Percentiles rank a stretch among this genome's conserved stretches.
Evolutionary conservation across 1,284 basidiomycete species (phyloP).

Genomic region (Flammula alnicola): DNA sequence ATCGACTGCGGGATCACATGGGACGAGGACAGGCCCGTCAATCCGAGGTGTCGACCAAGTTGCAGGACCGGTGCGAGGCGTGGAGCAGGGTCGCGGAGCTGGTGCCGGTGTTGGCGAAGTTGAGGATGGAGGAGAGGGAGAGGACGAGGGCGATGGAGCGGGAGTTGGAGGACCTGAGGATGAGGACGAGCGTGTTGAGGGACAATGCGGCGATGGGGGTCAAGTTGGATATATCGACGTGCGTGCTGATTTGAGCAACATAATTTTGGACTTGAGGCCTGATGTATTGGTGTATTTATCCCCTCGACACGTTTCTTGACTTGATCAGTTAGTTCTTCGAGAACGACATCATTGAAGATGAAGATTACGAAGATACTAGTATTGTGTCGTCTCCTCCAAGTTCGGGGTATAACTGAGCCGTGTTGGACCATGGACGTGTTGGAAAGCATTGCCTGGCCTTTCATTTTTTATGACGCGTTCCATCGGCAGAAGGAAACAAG

Average conservation of each 20-base stretch:
- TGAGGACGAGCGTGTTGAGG: constrained; percentile 48
- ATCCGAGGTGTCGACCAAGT: constrained; percentile 5
- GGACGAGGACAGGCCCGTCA: constrained; percentile 27
- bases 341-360: too few relatives aligned
- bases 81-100: constrained; percentile 52
- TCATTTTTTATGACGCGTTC: too few relatives aligned
- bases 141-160: constrained; percentile 43
- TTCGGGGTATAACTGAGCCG: too few relatives aligned
- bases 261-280: background rate
- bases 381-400: too few relatives aligned
- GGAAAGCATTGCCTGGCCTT: too few relatives aligned
- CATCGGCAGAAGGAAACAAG: too few relatives aligned
- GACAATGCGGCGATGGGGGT: constrained; percentile 25
- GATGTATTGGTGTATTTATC: too few relatives aligned
- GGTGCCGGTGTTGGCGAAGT: constrained; percentile 51
- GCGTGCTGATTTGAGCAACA: constrained; percentile 21
- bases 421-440: too few relatives aligned
- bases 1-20: constrained; percentile 51
- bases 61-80: constrained; percentile 35
- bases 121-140: constrained; percentile 53
- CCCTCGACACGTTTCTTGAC: too few relatives aligned
- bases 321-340: too few relatives aligned
- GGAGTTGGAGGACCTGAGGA: constrained; percentile 58
- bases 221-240: constrained; percentile 20
- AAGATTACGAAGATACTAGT: too few relatives aligned